phyloP scores from a whole-genome alignment of 2,329 filamentous ascomycete species.

The Fusarium tricinctum region DNA sequence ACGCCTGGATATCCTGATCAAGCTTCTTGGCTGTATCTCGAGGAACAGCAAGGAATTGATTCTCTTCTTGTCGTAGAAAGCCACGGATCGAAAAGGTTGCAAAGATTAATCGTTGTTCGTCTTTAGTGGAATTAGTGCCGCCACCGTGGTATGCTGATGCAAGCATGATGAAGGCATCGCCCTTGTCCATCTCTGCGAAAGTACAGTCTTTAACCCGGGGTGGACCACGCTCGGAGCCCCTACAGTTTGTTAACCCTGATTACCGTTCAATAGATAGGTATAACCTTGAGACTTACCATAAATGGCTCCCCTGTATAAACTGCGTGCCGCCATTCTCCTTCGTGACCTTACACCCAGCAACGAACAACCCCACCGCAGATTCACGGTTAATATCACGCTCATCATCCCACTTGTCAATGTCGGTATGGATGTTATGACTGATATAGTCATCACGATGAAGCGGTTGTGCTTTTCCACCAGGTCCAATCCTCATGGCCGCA shows the following conservation, averaged over 20 bases:
- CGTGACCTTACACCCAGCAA: conserved; percentile 16
- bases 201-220: conserved; percentile 21
- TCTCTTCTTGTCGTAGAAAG: conserved; percentile 35
- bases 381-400: conserved; percentile 8
- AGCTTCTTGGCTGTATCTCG: conserved; percentile 9
- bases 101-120: conserved; percentile 28
- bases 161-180: conserved; percentile 38
- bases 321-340: conserved; percentile 32
- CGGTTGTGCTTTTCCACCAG: conserved; percentile 32
- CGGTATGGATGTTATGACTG: conserved; percentile 20
- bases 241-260: neutral
- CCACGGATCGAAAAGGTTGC: conserved; percentile 21
- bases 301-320: conserved; percentile 34
- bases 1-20: conserved; percentile 25
- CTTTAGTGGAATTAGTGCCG: conserved; percentile 24
- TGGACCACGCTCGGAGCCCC: conserved; percentile 22
- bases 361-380: conserved; percentile 12
- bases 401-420: conserved; percentile 10
- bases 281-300: conserved; percentile 6
- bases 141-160: conserved; percentile 33
- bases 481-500: conserved; percentile 33
- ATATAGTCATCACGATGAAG: conserved; percentile 42
- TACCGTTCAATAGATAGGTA: neutral
- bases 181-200: conserved; percentile 34
- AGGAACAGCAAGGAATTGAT: conserved; percentile 29